Evolutionary conservation across 2,329 filamentous ascomycete species (phyloP), one percentile per base, ranked within the genome.

Genomic region (Sporothrix sp.): DNA sequence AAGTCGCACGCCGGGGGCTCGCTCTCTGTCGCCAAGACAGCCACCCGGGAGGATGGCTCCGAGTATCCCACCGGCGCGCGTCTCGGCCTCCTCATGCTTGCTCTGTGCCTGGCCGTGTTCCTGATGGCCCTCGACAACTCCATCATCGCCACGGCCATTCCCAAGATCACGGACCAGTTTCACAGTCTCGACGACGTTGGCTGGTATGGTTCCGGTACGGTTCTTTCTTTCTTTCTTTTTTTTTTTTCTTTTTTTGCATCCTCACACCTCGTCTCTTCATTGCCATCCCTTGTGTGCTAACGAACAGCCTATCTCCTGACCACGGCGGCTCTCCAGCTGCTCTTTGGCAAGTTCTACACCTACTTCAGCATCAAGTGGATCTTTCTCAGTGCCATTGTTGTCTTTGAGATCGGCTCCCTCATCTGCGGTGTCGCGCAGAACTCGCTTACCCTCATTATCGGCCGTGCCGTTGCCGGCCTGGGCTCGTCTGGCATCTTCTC

Each of bases 101-200:
- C 70, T 1, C 56, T 73, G 51, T 71, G 68, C 52, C 58, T 73
- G 18, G 66, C 63, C 37, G 68, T 73, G 7, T 71, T 73, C 51
- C 61, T 71, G 35, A 67, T 71, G 60, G 68, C 69, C 3, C 59
- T 73, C 13, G 70, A 60, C 52, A 57, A 58, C 33, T 54, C 55
- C 2, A 65, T 66, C 45, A 63, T 66, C 38, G 61, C 63, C 4
- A 65, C 63, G 6, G 64, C 64, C 35, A 65, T 66, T 40, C 64
- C 64, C 25, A 64, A 62, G 48, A 66, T 66, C 45, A 65, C 64
- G 1, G 59, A 62, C 55, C 57, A 64, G 42, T 63, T 67, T 58
- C 60, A 66, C 40, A 61, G 66, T 37, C 60, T 70, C 1, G 60
- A 61, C 18, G 69, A 71, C 52, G 64, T 71, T 10, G 68, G 66